These are phyloP conservation scores for Pisolithus thermaeus DNA, from an alignment of 1,284 basidiomycete species.

Conservation along the genomic window DNA sequence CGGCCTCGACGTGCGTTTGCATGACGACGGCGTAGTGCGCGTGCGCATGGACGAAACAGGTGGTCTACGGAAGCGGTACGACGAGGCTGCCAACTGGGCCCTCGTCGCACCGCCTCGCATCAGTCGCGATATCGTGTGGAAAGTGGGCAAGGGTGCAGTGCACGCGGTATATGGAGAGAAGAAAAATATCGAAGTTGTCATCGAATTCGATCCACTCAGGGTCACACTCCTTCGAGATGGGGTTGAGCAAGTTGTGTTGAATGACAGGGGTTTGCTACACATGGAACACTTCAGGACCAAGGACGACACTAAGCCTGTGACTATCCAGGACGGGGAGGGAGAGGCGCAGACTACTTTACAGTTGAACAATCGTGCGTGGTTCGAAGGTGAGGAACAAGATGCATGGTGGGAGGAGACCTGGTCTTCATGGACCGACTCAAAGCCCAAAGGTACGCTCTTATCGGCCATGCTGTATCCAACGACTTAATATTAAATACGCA, in stretches of 20 bases:
- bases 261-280: conserved; percentile 86
- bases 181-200: conserved; percentile 58
- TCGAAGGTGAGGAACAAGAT: conserved; percentile 79
- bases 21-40: conserved; percentile 79
- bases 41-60: conserved; percentile 82
- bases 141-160: conserved; percentile 52
- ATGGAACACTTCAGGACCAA: conserved; percentile 96
- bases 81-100: conserved; percentile 87
- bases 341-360: conserved; percentile 54
- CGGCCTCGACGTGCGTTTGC: conserved; percentile 72
- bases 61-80: conserved; percentile 75
- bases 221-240: conserved; percentile 70
- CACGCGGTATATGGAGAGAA: conserved; percentile 53
- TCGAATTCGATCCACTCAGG: conserved; percentile 70
- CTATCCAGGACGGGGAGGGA: conserved; percentile 39
- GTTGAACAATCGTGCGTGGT: conserved; percentile 67
- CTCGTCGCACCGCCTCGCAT: conserved; percentile 64
- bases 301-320: conserved; percentile 35
- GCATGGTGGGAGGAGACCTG: conserved; percentile 90
- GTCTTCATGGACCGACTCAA: conserved; percentile 81
- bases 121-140: conserved; percentile 56
- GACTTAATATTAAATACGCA: conserved; percentile 27
- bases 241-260: conserved; percentile 82
- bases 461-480: conserved; percentile 1
- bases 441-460: conserved; percentile 78